These are phyloP conservation scores for Chlorella ohadii DNA, from an alignment of 139 green algal genomes.

Conservation along the genomic window DNA sequence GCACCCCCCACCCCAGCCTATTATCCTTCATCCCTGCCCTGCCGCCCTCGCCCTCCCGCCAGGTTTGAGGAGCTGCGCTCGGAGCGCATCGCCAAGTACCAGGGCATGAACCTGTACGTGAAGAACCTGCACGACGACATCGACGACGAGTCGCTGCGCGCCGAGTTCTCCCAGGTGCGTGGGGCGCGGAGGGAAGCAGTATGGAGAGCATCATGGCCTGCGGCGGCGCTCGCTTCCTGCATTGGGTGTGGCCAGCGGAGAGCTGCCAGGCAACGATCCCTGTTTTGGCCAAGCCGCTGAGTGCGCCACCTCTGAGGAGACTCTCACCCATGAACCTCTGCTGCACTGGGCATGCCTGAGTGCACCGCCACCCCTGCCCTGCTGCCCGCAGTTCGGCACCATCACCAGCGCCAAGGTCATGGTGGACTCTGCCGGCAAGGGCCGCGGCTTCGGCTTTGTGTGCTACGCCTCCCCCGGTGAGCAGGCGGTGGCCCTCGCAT, in stretches of 20 bases:
- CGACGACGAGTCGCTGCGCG: conserved; percentile 75
- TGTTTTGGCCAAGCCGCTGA: too few species aligned
- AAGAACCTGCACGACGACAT: conserved; percentile 91
- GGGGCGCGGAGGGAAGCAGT: not conserved
- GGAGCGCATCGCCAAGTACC: conserved; percentile 85
- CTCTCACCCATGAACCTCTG: too few species aligned
- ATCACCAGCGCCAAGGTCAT: conserved; percentile 95
- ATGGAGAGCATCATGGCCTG: too few species aligned
- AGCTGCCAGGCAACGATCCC: too few species aligned
- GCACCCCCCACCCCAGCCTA: too few species aligned
- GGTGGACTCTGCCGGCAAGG: conserved; percentile 78
- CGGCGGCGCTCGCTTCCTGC: too few species aligned
- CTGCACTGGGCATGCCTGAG: too few species aligned
- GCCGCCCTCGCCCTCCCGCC: too few species aligned
- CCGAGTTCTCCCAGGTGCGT: conserved; percentile 52
- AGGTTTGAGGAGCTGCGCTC: conserved; percentile 74
- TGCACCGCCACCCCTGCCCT: too few species aligned
- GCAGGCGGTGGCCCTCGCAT: too few species aligned
- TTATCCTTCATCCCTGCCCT: too few species aligned
- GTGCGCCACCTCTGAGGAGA: too few species aligned
- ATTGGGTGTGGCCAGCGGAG: not conserved
- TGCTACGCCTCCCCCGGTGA: conserved; percentile 78
- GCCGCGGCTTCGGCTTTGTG: conserved; percentile 93
- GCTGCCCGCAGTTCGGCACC: conserved; percentile 72
- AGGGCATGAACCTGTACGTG: conserved; percentile 95